phyloP scores from a whole-genome alignment of 257 asterid genomes.

The Salvia rosmarinus region DNA sequence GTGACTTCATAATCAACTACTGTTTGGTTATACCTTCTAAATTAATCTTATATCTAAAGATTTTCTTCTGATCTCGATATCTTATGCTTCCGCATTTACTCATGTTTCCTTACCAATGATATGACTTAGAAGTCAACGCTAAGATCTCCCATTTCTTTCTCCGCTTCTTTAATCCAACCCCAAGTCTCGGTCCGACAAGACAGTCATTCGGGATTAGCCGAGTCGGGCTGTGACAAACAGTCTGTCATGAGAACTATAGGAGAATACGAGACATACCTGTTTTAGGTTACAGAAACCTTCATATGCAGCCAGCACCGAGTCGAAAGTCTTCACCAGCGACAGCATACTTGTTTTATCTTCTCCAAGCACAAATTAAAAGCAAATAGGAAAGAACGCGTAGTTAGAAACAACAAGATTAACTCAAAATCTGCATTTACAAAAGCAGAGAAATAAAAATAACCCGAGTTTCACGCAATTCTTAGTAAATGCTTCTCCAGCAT shows the following conservation, averaged over 20 bases:
- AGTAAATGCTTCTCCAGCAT: not conserved
- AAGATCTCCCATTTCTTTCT: too few relatives aligned
- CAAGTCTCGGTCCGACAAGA: too few relatives aligned
- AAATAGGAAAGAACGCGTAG: constrained; percentile 1
- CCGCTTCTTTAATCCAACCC: too few relatives aligned
- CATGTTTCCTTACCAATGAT: too few relatives aligned
- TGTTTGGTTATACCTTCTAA: too few relatives aligned
- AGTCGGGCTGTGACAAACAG: too few relatives aligned
- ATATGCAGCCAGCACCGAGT: constrained; percentile 75
- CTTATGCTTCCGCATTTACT: too few relatives aligned
- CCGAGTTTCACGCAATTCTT: not conserved
- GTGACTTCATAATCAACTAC: too few relatives aligned
- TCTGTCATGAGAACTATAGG: not conserved
- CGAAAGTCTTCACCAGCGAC: constrained; percentile 69
- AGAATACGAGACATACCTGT: constrained; percentile 54
- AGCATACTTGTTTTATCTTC: constrained; percentile 60
- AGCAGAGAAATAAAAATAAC: not conserved
- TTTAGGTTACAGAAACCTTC: constrained; percentile 86
- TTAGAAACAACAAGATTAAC: constrained; percentile 25
- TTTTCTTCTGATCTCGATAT: too few relatives aligned
- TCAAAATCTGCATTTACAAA: constrained; percentile 22
- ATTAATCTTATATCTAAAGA: too few relatives aligned
- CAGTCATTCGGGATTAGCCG: too few relatives aligned
- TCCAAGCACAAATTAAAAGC: constrained; percentile 13
- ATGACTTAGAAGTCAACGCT: too few relatives aligned